Evolutionary conservation across 768 basidiomycete genomes (phyloP), one percentile per base, ranked within the genome.

Genomic region (Tylopilus plumbeoviolaceoides): DNA sequence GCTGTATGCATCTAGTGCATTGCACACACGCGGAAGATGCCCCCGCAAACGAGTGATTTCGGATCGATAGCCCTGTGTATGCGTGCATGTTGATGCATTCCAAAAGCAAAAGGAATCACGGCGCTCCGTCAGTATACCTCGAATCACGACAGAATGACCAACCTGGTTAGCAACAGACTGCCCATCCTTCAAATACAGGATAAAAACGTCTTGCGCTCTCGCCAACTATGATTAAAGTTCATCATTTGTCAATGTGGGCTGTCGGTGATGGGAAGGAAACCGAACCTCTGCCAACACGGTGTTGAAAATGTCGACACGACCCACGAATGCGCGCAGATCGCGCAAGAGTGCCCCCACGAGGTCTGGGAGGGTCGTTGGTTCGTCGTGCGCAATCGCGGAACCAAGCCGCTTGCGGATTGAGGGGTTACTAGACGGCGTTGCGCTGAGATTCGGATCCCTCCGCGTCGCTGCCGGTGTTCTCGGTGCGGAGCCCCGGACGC

Each of bases 111-210:
- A 36, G 12, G 2, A 36, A 36, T 12, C 14, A 33, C 14, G 33
- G 33, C 33, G 7, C 35, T 35, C 5, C 14, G 35, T 36, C 35
- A 36, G 35, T 7, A 17, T 33, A 7, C 15, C 17, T 36, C 4
- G 35, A 15, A 36, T 36, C 35, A 2, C 5, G 14, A 17, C 35
- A 36, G 35, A 36, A 36, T 15, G 5, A 44, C 54, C 11, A 14
- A 57, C 61, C 53, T 33, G 53, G 40, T 58, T 30, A 7, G 30
- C 28, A 14, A 45, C 23, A 14, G 62, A 60, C 42, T 53, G 59
- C 12, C 62, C 58, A 21, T 63, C 62, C 40, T 63, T 63, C 41
- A 63, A 36, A 42, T 57, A 57, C n/a, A 63, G 2, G 20, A 63
- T 7, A 11, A 60, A 44, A 12, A 58, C 40, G 21, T 60, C 61